These are phyloP conservation scores for Fusarium tjaetaba DNA, from an alignment of 2,329 filamentous ascomycete species.

Conservation along the genomic window DNA sequence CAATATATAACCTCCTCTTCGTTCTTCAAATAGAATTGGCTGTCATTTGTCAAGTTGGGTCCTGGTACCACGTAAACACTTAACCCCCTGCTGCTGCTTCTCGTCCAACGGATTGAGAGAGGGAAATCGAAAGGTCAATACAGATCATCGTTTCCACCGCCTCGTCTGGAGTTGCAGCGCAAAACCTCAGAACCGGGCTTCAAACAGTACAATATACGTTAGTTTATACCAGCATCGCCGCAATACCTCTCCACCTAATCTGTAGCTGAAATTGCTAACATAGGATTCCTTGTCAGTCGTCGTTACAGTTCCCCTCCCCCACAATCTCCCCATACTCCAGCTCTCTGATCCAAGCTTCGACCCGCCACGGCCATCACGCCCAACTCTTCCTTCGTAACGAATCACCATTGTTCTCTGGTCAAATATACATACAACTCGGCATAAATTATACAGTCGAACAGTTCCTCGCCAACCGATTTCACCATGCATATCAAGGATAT, in stretches of 20 bases:
- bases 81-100: constrained; percentile 41
- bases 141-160: constrained; percentile 35
- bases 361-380: constrained; percentile 11
- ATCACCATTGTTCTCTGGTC: background rate
- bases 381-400: background rate
- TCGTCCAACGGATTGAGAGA: constrained; percentile 38
- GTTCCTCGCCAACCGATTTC: constrained; percentile 39
- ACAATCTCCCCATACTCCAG: constrained; percentile 21
- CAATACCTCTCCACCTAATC: background rate
- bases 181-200: constrained; percentile 11
- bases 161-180: constrained; percentile 42
- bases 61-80: constrained; percentile 9
- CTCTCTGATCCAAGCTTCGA: constrained; percentile 25
- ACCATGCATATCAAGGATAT: constrained; percentile 97
- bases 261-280: constrained; percentile 22
- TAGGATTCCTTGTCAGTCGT: constrained; percentile 11
- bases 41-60: background rate
- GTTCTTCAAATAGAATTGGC: background rate
- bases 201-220: constrained; percentile 14
- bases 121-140: constrained; percentile 27
- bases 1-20: constrained; percentile 10
- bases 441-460: background rate
- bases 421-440: background rate
- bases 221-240: constrained; percentile 4
- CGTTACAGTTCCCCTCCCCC: constrained; percentile 26